Conservation (phyloP, 192 early-diverging fungal genomes). For the Backusella parvicylindrica region DNA sequence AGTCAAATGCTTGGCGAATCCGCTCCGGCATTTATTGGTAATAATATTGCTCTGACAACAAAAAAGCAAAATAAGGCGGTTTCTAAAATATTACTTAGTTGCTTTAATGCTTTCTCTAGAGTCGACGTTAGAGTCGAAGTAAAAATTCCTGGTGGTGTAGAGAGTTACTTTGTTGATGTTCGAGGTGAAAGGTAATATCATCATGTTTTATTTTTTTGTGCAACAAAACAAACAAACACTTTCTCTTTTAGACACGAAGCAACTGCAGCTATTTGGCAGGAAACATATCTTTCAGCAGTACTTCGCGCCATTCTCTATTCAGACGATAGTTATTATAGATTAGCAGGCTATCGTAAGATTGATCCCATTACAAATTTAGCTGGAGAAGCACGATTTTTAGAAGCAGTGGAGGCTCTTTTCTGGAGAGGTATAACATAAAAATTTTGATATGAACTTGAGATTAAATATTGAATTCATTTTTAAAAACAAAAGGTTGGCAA, state of each 20-base stretch:
- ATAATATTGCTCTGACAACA: too few species aligned
- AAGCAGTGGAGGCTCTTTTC: conserved; percentile 78
- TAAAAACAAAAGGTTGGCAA: conserved; percentile 70
- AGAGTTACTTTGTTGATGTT: conserved; percentile 84
- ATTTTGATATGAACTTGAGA: background rate
- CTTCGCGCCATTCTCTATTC: conserved; percentile 90
- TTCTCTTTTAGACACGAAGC: conserved; percentile 56
- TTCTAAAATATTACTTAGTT: conserved; percentile 45
- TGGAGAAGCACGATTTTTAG: conserved; percentile 80
- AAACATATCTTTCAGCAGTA: conserved; percentile 84
- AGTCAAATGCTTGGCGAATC: conserved; percentile 59
- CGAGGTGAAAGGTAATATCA: conserved; percentile 76
- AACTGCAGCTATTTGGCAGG: conserved; percentile 83
- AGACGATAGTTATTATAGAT: conserved; percentile 79
- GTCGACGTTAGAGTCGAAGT: conserved; percentile 98
- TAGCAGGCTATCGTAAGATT: conserved; percentile 86
- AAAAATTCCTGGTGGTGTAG: conserved; percentile 97
- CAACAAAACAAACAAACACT: too few species aligned
- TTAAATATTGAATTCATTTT: background rate
- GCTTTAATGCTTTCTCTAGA: conserved; percentile 96
- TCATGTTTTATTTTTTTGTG: background rate
- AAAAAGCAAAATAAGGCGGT: background rate
- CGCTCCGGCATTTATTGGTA: conserved; percentile 66
- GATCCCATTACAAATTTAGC: conserved; percentile 77
- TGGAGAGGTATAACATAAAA: conserved; percentile 58